These are phyloP conservation scores for Meyerozyma elateridarum DNA, from an alignment of 1,139 yeast genomes.

Conservation along the genomic window DNA sequence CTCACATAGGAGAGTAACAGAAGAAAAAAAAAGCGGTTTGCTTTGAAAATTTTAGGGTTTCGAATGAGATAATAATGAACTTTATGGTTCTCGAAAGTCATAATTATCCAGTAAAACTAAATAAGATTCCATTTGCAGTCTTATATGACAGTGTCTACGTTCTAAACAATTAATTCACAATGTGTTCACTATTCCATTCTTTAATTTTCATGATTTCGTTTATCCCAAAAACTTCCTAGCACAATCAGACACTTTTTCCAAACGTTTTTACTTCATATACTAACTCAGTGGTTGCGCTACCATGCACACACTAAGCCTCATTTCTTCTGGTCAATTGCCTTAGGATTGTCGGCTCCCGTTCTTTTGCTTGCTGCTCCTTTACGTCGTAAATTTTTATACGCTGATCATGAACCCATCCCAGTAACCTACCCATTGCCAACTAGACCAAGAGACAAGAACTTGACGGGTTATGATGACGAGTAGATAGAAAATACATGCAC, in stretches of 20 bases:
- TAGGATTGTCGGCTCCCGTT: conserved; percentile 68
- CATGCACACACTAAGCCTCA: conserved; percentile 80
- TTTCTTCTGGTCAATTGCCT: conserved; percentile 61
- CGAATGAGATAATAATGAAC: no score
- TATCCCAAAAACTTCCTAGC: no score
- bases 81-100: no score
- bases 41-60: no score
- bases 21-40: neutral
- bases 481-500: conserved; percentile 4
- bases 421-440: conserved; percentile 62
- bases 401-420: conserved; percentile 69
- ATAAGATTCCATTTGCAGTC: no score
- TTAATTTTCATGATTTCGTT: no score
- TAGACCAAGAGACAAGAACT: conserved; percentile 46
- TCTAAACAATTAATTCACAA: no score
- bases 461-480: conserved; percentile 56
- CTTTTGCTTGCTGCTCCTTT: conserved; percentile 61
- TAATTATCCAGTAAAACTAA: no score
- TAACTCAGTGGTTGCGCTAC: conserved; percentile 63
- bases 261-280: no score
- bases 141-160: no score
- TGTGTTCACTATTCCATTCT: no score
- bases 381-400: conserved; percentile 64
- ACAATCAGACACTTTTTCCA: no score
- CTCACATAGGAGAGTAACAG: neutral